Conservation (phyloP, 306 rosid species). For the Cucumis cinereus region DNA sequence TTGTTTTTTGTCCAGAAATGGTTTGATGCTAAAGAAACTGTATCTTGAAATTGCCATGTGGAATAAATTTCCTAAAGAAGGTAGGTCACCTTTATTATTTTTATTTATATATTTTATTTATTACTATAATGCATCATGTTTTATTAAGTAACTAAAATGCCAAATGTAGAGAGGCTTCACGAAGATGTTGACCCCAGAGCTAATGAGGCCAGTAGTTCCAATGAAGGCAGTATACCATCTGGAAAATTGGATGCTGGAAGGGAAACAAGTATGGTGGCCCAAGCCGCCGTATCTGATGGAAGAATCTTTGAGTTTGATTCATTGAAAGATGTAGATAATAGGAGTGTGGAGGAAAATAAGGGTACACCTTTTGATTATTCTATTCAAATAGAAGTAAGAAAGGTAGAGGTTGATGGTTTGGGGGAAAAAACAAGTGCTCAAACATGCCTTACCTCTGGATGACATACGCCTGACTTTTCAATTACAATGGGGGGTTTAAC, state of each 20-base stretch:
- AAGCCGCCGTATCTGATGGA: constrained; percentile 40
- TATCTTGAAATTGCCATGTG: constrained; percentile 98
- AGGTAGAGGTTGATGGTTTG: constrained; percentile 45
- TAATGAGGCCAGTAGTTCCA: constrained; percentile 41
- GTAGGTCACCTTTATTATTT: constrained; percentile 14
- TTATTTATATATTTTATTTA: too few relatives aligned
- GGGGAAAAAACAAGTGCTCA: constrained; percentile 44
- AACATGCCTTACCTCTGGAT: constrained; percentile 23
- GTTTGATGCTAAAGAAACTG: constrained; percentile 80
- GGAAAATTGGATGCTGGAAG: constrained; percentile 48
- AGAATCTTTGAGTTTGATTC: constrained; percentile 48
- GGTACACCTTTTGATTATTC: too few relatives aligned
- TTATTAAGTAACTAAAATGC: constrained; percentile 19
- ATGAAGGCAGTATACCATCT: constrained; percentile 48
- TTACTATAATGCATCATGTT: neutral
- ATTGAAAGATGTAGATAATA: constrained; percentile 50
- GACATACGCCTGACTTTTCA: constrained; percentile 38
- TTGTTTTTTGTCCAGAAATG: constrained; percentile 54
- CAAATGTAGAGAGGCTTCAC: constrained; percentile 44
- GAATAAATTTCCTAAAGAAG: constrained; percentile 55
- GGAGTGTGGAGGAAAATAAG: constrained; percentile 45
- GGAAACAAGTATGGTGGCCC: constrained; percentile 36
- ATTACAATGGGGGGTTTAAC: constrained; percentile 37
- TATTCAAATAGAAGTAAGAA: too few relatives aligned
- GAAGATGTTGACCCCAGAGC: constrained; percentile 73